Conservation (phyloP, 176 grass and related monocot species). For the Oropetium thomaeum region DNA sequence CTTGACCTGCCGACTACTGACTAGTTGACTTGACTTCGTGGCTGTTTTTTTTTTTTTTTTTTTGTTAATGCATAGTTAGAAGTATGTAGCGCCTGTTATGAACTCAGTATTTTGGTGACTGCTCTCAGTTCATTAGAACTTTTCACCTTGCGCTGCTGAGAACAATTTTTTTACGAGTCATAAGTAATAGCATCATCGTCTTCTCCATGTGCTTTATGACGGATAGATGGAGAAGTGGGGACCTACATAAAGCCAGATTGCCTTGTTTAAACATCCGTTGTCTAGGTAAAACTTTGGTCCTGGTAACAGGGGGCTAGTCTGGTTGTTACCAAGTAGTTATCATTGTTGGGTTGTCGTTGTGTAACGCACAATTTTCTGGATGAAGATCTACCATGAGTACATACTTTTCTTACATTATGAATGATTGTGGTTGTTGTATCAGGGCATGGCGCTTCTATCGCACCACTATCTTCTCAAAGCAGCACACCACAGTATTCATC, state of each 20-base stretch:
- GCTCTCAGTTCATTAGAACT: background rate
- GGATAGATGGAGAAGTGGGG: background rate
- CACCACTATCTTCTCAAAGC: slow-evolving; percentile 58
- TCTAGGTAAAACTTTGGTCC: background rate
- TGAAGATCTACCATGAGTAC: background rate
- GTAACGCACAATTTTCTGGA: background rate
- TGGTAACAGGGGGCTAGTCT: background rate
- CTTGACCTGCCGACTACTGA: background rate
- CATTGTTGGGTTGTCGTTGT: background rate
- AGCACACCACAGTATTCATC: slow-evolving; percentile 48
- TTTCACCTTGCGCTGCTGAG: no score
- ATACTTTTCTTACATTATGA: background rate
- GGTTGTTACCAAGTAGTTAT: background rate
- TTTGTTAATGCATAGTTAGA: background rate
- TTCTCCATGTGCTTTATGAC: background rate
- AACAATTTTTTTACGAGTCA: background rate
- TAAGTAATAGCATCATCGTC: background rate
- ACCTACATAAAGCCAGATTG: background rate
- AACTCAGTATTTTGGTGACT: background rate
- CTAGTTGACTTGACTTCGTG: background rate
- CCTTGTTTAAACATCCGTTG: background rate
- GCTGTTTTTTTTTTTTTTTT: no score
- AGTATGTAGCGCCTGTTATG: background rate
- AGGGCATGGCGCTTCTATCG: slow-evolving; percentile 52
- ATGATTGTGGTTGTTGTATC: slow-evolving; percentile 27